Evolutionary conservation across 2,329 filamentous ascomycete genomes (phyloP).

Genomic region (Claviceps citrina): DNA sequence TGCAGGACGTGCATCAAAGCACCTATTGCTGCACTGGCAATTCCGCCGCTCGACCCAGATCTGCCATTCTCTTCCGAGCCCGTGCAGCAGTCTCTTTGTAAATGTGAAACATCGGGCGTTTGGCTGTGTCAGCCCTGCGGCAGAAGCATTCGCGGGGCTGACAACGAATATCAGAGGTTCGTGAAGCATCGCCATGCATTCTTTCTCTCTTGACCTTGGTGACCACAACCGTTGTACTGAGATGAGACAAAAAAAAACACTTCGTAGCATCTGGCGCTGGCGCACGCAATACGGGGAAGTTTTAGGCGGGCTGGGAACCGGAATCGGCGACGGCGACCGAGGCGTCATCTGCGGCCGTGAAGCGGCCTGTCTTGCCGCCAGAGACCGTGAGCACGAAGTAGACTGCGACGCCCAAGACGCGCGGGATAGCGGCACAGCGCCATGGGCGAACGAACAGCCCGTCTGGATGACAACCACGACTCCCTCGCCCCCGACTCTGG

Average conservation of each 20-base stretch:
- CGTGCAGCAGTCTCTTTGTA: conserved; percentile 41
- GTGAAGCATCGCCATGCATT: conserved; percentile 8
- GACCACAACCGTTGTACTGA: background rate
- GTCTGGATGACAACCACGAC: conserved; percentile 10
- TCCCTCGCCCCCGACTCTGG: conserved; percentile 7
- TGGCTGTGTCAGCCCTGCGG: conserved; percentile 84
- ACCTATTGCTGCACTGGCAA: conserved; percentile 44
- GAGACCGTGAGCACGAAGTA: conserved; percentile 66
- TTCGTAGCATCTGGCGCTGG: conserved; percentile 66
- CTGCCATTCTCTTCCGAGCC: conserved; percentile 34
- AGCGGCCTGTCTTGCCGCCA: conserved; percentile 56
- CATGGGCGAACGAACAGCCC: conserved; percentile 10
- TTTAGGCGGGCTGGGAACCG: conserved; percentile 66
- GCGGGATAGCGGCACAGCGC: conserved; percentile 24
- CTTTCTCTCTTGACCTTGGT: background rate
- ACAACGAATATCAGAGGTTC: conserved; percentile 44
- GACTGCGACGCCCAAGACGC: conserved; percentile 73
- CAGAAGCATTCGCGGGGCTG: conserved; percentile 46
- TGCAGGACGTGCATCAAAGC: conserved; percentile 61
- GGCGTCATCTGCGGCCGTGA: conserved; percentile 80
- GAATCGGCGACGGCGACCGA: conserved; percentile 75
- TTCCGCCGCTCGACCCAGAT: conserved; percentile 27
- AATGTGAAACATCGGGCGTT: conserved; percentile 40
- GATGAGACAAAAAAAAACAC: too few relatives aligned
- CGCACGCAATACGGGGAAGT: conserved; percentile 70